Evolutionary conservation across 495 filamentous ascomycete genomes (phyloP).

Genomic region (Cercophora newfieldiana): DNA sequence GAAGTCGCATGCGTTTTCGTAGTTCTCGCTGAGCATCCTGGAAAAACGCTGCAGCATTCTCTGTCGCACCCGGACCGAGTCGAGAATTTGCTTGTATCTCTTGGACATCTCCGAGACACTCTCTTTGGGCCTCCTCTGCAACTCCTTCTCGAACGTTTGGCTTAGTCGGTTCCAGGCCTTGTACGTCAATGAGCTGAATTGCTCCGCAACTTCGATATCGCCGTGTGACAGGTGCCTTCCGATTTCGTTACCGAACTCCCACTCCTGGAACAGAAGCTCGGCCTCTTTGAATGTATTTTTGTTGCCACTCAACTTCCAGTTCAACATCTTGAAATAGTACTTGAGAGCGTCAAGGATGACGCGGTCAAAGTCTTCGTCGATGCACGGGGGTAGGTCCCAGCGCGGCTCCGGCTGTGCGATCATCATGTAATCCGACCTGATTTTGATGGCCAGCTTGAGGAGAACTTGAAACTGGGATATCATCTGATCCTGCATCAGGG

Average conservation of each 20-base stretch:
- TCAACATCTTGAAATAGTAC: constrained; percentile 96
- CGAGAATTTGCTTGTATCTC: constrained; percentile 89
- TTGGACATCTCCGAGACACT: constrained; percentile 88
- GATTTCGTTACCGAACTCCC: constrained; percentile 92
- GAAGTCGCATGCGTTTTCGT: constrained; percentile 95
- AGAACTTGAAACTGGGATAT: constrained; percentile 94
- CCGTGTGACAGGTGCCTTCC: constrained; percentile 85
- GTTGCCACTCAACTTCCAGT: constrained; percentile 95
- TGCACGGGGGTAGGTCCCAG: constrained; percentile 94
- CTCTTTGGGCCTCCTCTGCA: constrained; percentile 79
- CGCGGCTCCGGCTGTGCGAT: constrained; percentile 86
- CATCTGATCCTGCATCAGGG: constrained; percentile 94
- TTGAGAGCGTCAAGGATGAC: constrained; percentile 93
- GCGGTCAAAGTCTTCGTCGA: constrained; percentile 94
- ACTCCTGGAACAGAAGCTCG: constrained; percentile 95
- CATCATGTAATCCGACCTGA: constrained; percentile 83
- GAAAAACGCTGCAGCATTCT: constrained; percentile 77
- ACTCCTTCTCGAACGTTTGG: constrained; percentile 86
- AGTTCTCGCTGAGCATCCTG: constrained; percentile 82
- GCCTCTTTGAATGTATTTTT: constrained; percentile 99
- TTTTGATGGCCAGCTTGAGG: constrained; percentile 83
- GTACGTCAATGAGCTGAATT: constrained; percentile 90
- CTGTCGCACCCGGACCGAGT: constrained; percentile 93
- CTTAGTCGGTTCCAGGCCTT: constrained; percentile 86
- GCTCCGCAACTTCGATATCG: constrained; percentile 97